Evolutionary conservation across 805 yeast species (phyloP), one percentile per base, ranked within the genome.

Genomic region (Wickerhamia fluorescens): DNA sequence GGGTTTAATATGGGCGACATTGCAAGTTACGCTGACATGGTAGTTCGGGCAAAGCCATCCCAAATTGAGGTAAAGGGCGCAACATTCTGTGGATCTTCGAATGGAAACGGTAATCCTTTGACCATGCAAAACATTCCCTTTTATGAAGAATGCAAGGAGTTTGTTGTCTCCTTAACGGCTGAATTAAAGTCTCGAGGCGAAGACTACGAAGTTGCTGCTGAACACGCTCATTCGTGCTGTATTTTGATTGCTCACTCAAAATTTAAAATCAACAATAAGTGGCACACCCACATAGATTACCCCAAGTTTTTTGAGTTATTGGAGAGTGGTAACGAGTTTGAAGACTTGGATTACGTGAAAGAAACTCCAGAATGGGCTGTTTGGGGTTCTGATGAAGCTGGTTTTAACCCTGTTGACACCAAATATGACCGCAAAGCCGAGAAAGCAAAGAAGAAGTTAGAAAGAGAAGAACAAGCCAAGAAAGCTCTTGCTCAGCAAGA

Each of bases 71-170:
- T 87, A 36, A 87, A 87, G 56, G 96, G 96, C 31, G 96, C 95
- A 8, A 87, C 96, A 0, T 87, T 84, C 59, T 86, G 96, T 63
- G 96, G 96, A 0, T 80, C 94, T 0, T 81, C 95, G 8, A 61
- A 60, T 32, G 85, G 79, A 25, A 82, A 84, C 51, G 88, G 92
- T 19, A 85, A 87, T 47, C 88, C 95, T 27, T 64, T 87, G 41
- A 86, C 96, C 3, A 87, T 87, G 96, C 89, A 87, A 51, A 87
- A 87, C 48, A 92, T 88, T 33, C 96, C 96, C 25, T 87, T 83
- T 49, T 87, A 87, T 49, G 94, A 85, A 38, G 96, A 87, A 52
- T 89, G 95, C 49, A 76, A 75, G 42, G 60, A 53, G 6, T 87
- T 87, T 53, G 96, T 86, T 4, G 66, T 64, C 27, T 66, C 61